Base-by-base conservation (phyloP, 1,139 yeast genomes). In the Dujonia santamariae region DNA sequence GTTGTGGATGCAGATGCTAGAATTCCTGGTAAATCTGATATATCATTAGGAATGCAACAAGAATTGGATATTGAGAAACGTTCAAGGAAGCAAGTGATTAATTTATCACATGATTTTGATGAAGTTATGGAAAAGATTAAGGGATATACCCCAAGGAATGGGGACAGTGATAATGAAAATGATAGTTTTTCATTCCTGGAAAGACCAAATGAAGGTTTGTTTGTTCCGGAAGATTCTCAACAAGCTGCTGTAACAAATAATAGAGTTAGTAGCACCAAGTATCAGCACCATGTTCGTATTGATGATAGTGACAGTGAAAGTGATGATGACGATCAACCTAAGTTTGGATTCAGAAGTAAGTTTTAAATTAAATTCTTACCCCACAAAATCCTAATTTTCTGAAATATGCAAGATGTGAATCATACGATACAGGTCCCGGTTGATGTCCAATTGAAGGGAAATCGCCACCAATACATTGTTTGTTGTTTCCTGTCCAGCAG, bases 341-440 rank as follows among this genome's bases (percentile, higher is more conserved):
- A 49, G 36, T 67, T 67, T 50, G 60, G 67, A 14, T 67, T 67
- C 37, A 44, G 54, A 12, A 45, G 48, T 34, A 13, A 31, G 19
- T 35, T 14, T 15, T 13, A 9, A 25, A 13, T 18, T 30, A 24
- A 12, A 50, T 37, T 20, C 39, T 39, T 11, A 67, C 46, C 2
- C 76, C 75, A 48, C 80, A 74, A 25, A 59, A 46, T 0, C 79
- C 79, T 58, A 74, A 50, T 21, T 52, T 54, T 37, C 77, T 57
- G 45, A 74, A 73, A 45, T 74, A 74, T 8, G 72, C 66, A 35
- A 67, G 61, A 47, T 74, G 80, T 27, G 59, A 61, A 28, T 58
- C 63, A 38, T 62, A 59, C 40, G 30, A 27, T 4, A 27, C 30
- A 4, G 7, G 12, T 14, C 9, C 7, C 6, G n/a, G 13, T 3